Conservation (phyloP, 2,329 filamentous ascomycete genomes). For the Colletotrichum cuscutae region DNA sequence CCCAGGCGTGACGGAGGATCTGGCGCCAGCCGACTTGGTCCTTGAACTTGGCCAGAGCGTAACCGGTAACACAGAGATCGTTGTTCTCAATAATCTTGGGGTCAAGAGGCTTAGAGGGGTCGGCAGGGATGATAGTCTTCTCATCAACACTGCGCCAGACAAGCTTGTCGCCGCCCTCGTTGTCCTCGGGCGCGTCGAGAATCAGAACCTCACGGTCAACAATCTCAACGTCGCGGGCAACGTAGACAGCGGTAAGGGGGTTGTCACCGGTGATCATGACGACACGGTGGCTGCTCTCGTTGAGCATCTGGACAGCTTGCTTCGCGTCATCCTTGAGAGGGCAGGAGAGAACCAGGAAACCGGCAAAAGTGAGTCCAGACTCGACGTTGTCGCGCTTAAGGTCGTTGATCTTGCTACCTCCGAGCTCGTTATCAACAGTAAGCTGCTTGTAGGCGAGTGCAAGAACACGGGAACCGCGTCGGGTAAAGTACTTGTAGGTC, state of each 20-base stretch:
- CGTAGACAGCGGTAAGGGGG: conserved; percentile 94
- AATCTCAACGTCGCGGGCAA: conserved; percentile 95
- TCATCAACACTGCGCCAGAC: conserved; percentile 98
- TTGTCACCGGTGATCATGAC: conserved; percentile 99
- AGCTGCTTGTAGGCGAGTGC: conserved; percentile 95
- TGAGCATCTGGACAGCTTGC: conserved; percentile 94
- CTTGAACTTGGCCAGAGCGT: conserved; percentile 90
- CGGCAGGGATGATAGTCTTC: conserved; percentile 84
- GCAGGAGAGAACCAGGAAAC: conserved; percentile 94
- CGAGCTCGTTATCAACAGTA: conserved; percentile 82
- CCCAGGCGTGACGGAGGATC: conserved; percentile 91
- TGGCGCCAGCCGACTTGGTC: conserved; percentile 79
- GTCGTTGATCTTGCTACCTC: conserved; percentile 88
- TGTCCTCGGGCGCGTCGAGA: conserved; percentile 92
- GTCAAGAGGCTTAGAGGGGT: conserved; percentile 84
- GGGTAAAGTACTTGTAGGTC: conserved; percentile 97
- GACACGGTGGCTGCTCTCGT: conserved; percentile 97
- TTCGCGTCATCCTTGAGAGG: conserved; percentile 97
- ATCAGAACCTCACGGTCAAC: conserved; percentile 96
- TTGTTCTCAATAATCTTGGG: conserved; percentile 83
- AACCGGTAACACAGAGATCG: conserved; percentile 95
- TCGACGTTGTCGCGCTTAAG: conserved; percentile 94
- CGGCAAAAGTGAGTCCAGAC: conserved; percentile 85
- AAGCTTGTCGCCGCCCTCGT: conserved; percentile 80
- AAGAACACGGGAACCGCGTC: conserved; percentile 93